phyloP scores from a whole-genome alignment of 106 monocot species.

The Narthecium ossifragum region DNA sequence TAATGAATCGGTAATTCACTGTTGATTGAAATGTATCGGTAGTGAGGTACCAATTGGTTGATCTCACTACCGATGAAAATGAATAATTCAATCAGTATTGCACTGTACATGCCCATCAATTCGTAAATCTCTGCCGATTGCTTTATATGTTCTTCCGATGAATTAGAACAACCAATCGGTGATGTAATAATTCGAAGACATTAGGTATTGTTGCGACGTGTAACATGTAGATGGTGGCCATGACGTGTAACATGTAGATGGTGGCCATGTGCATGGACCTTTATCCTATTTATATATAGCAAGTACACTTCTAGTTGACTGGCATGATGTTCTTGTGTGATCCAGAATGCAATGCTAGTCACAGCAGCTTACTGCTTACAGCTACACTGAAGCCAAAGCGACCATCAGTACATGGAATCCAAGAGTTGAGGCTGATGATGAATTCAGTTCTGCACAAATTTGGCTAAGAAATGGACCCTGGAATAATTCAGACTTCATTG shows the following conservation, averaged over 20 bases:
- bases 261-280: background rate
- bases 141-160: no score
- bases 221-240: background rate
- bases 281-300: background rate
- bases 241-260: background rate
- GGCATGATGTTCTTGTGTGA: background rate
- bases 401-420: slow-evolving; percentile 26
- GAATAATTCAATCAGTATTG: no score
- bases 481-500: slow-evolving; percentile 14
- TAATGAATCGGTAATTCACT: no score
- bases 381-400: slow-evolving; percentile 26
- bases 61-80: no score
- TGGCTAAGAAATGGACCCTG: slow-evolving; percentile 24
- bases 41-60: no score
- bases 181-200: background rate
- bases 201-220: background rate
- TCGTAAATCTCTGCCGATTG: no score
- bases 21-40: no score
- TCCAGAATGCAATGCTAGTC: slow-evolving; percentile 17
- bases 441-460: slow-evolving; percentile 16
- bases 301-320: background rate
- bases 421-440: slow-evolving; percentile 12
- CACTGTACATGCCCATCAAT: no score
- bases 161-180: no score
- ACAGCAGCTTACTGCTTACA: slow-evolving; percentile 24